A percentile compares a stretch with the other conserved stretches of the same genome.
Evolutionary conservation across 306 rosid species (phyloP).

Genomic region (Amphicarpaea edgeworthii): DNA sequence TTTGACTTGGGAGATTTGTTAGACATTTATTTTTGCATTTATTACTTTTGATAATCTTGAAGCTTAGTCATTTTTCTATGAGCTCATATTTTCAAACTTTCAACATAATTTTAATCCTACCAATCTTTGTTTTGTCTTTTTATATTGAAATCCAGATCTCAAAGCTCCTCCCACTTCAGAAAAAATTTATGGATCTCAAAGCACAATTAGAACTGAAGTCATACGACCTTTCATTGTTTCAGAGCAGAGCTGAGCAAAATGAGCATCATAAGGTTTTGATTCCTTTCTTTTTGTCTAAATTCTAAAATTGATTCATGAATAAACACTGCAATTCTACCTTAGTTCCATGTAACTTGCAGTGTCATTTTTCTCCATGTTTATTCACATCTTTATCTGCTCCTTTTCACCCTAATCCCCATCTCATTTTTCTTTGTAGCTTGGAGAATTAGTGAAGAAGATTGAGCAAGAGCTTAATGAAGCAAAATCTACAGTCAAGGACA

Average conservation of each 20-base stretch:
- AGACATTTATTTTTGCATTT: not conserved
- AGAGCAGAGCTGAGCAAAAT: conserved; percentile 91
- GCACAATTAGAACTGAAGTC: conserved; percentile 80
- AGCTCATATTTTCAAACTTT: conserved; percentile 9
- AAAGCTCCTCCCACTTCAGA: conserved; percentile 82
- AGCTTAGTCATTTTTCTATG: conserved; percentile 12
- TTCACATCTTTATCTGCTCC: conserved; percentile 21
- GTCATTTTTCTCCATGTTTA: conserved; percentile 19
- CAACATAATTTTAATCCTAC: conserved; percentile 12
- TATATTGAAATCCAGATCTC: conserved; percentile 65
- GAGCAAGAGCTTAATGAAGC: conserved; percentile 89
- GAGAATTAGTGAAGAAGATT: conserved; percentile 84
- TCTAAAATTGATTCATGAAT: conserved; percentile 19
- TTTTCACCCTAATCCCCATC: not conserved
- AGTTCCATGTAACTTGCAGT: not conserved
- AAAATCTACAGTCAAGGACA: conserved; percentile 69
- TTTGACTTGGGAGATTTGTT: conserved; percentile 11
- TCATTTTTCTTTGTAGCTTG: conserved; percentile 67
- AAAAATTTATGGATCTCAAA: conserved; percentile 73
- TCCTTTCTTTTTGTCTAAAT: conserved; percentile 29
- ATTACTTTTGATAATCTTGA: conserved; percentile 11
- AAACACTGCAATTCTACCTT: conserved; percentile 10
- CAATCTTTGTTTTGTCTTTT: conserved; percentile 30
- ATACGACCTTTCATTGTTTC: conserved; percentile 85
- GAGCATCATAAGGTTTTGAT: conserved; percentile 92